phyloP scores from a whole-genome alignment of 371 early-diverging fungal species.

The Racocetra persica region DNA sequence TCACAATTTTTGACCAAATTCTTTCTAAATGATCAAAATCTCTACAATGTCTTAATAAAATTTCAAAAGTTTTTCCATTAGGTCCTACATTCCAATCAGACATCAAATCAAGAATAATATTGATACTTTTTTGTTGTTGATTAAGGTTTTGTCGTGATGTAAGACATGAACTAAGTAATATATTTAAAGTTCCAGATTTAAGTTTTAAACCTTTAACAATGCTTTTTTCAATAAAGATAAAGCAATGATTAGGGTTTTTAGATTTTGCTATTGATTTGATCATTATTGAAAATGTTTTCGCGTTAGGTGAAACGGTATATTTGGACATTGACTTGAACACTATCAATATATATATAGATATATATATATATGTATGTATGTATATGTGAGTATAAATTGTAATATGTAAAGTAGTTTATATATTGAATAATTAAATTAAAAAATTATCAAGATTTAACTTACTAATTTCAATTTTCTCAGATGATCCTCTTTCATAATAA shows the following conservation, averaged over 20 bases:
- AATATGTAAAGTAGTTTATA: not conserved
- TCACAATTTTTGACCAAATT: constrained; percentile 12
- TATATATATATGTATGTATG: too few species aligned
- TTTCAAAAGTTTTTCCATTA: constrained; percentile 15
- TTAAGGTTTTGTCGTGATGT: not conserved
- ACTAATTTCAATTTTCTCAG: not conserved
- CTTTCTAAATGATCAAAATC: not conserved
- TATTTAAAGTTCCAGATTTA: not conserved
- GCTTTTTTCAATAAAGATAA: constrained; percentile 4
- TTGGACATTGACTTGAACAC: not conserved
- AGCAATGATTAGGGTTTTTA: constrained; percentile 13
- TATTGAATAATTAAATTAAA: not conserved
- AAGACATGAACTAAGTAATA: not conserved
- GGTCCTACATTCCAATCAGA: constrained; percentile 4
- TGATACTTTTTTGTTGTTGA: not conserved
- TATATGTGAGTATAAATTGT: not conserved
- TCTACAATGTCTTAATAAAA: constrained; percentile 17
- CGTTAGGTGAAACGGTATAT: not conserved
- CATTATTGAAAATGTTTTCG: not conserved
- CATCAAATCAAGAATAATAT: not conserved
- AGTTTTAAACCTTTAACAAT: not conserved
- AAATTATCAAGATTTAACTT: not conserved
- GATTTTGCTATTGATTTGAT: constrained; percentile 3
- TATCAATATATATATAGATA: not conserved
- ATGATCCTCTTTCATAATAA: not conserved